phyloP scores from a whole-genome alignment of 257 asterid genomes.

The Jaltomata sinuosa region DNA sequence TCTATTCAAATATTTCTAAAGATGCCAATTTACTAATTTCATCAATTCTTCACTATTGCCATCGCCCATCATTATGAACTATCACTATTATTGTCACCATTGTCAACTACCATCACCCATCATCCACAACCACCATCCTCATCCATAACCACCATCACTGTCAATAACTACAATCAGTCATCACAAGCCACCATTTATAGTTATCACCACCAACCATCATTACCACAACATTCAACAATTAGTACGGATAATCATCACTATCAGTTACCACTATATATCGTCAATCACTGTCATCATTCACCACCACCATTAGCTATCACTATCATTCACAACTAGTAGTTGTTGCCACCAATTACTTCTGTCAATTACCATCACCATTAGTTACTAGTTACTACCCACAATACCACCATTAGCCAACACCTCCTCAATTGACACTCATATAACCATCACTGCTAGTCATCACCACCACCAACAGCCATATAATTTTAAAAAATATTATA shows the following conservation, averaged over 20 bases:
- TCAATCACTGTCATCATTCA: no score
- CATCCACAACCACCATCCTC: no score
- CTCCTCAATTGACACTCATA: neutral
- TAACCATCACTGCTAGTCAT: neutral
- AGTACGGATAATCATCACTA: neutral
- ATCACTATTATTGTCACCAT: no score
- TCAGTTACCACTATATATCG: neutral
- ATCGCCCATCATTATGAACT: no score
- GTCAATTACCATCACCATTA: neutral
- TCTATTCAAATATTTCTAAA: no score
- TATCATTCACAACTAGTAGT: no score
- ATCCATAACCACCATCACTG: neutral
- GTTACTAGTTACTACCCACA: no score
- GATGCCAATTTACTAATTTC: no score
- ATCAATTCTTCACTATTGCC: neutral
- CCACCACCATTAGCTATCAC: neutral
- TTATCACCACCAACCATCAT: neutral
- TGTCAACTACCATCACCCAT: neutral
- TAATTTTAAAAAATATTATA: neutral
- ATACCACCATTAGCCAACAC: neutral
- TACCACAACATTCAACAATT: neutral
- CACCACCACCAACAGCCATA: neutral
- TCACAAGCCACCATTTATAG: neutral
- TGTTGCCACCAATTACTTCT: neutral
- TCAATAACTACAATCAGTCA: neutral